Conservation (phyloP, 495 filamentous ascomycete species). For the Tuber brumale region DNA sequence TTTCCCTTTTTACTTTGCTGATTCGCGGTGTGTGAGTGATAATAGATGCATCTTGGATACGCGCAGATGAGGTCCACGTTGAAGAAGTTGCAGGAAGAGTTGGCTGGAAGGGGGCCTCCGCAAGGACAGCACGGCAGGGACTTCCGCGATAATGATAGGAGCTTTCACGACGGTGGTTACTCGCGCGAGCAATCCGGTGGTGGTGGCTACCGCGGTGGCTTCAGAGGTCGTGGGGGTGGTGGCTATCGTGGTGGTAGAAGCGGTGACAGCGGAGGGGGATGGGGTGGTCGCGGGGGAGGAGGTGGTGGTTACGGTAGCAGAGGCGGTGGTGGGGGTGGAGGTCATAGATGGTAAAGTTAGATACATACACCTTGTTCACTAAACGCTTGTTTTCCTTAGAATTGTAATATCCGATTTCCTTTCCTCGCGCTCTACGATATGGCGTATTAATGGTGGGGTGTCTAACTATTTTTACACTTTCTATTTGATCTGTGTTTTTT, state of each 20-base stretch:
- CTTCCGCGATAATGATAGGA: conserved; percentile 46
- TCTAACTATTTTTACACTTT: conserved; percentile 11
- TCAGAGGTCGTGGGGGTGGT: conserved; percentile 41
- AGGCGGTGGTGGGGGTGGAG: conserved; percentile 42
- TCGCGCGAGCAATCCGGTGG: conserved; percentile 49
- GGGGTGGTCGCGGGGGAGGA: conserved; percentile 46
- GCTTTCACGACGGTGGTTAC: conserved; percentile 47
- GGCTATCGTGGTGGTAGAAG: conserved; percentile 49
- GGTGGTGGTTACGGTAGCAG: conserved; percentile 46
- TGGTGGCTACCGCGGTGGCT: conserved; percentile 46
- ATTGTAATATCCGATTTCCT: conserved; percentile 1
- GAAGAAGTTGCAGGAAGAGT: conserved; percentile 77
- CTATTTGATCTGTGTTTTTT: not conserved
- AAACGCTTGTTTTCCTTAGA: conserved; percentile 18
- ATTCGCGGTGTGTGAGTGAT: not conserved
- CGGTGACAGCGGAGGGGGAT: conserved; percentile 44
- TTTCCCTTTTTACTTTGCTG: conserved; percentile 2
- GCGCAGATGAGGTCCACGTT: conserved; percentile 92
- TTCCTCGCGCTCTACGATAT: conserved; percentile 16
- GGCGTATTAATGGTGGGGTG: conserved; percentile 17
- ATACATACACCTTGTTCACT: conserved; percentile 3
- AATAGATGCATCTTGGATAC: conserved; percentile 90
- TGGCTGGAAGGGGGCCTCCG: conserved; percentile 56
- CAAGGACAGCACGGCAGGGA: conserved; percentile 54
- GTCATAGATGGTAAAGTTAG: conserved; percentile 29